Conservation (phyloP, 352 stramenopile species). For the Phytophthora macrochlamydospora region DNA sequence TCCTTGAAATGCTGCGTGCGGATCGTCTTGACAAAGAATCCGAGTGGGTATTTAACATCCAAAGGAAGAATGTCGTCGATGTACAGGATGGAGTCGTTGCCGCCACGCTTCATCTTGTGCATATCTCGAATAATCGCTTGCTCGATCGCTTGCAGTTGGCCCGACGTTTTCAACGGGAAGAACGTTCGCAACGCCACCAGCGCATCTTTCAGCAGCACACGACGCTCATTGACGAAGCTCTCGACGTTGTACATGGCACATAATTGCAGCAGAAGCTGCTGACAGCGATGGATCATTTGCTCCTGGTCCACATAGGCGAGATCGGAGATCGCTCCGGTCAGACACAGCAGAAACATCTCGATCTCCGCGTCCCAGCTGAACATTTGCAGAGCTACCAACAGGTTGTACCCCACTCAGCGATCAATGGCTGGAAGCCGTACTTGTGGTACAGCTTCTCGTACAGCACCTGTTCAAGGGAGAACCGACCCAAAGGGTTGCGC, state of each 20-base stretch:
- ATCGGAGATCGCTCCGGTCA: conserved; percentile 74
- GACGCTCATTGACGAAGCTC: conserved; percentile 54
- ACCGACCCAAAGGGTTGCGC: conserved; percentile 48
- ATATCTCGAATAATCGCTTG: conserved; percentile 80
- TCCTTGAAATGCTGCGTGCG: conserved; percentile 86
- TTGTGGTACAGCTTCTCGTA: conserved; percentile 83
- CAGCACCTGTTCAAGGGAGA: conserved; percentile 67
- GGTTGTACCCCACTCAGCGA: conserved; percentile 89
- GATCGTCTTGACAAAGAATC: conserved; percentile 82
- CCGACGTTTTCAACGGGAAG: conserved; percentile 78
- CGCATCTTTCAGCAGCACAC: conserved; percentile 76
- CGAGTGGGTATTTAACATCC: conserved; percentile 49
- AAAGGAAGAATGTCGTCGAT: conserved; percentile 73
- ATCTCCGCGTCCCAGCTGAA: conserved; percentile 83
- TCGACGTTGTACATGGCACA: conserved; percentile 61
- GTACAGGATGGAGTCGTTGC: conserved; percentile 75
- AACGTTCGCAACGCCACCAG: conserved; percentile 75
- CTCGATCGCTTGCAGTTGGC: conserved; percentile 76
- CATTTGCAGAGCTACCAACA: conserved; percentile 67
- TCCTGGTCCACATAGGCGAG: conserved; percentile 78
- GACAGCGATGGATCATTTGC: conserved; percentile 60
- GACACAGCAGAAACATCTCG: conserved; percentile 75
- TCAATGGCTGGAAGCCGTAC: conserved; percentile 81
- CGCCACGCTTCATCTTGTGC: conserved; percentile 75
- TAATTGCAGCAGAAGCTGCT: conserved; percentile 48